Base-by-base conservation (phyloP, 73 alveolate species). In the Paraurostyla sp. region DNA sequence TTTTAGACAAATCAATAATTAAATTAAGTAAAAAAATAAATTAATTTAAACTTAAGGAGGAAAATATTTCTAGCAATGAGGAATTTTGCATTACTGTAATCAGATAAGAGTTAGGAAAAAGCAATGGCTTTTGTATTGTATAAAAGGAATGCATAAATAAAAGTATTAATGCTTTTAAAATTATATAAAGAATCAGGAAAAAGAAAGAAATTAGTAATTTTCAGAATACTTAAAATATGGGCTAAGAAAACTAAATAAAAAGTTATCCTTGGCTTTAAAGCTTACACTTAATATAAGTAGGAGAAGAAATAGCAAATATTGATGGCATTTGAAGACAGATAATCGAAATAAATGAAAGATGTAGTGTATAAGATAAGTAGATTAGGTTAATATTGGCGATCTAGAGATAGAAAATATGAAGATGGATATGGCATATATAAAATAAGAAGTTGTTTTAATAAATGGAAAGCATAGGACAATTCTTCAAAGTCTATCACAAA, bases 201-300 rank as follows among this genome's bases (percentile, higher is more conserved):
- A 38, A 65, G 41, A 65, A 30, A 60, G 25, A 32, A 65, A 38
- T 11, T 65, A 16, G 41, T 38, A 40, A 13, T 0, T 7, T 65
- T 22, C 23, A 65, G 41, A 36, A 40, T 65, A 11, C 58, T 65
- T 13, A 65, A 65, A 38, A 65, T 65, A 18, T 65, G 82, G 82
- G 41, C 82, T 36, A 15, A 11, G 41, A 65, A 65, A 35, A 6
- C 40, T 7, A 38, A 65, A 40, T 3, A 40, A 6, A 65, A 65
- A 22, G 56, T 38, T 4, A 2, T 65, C 7, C 13, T 65, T 16
- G 82, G 82, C 1, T 65, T 65, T 9, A 65, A 6, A 40, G 82
- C 60, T 7, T 65, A 16, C 41, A 7, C 6, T 3, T 4, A 65
- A 22, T 65, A 35, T 65, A 0, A 11, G 1, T 15, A 38, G 25